Base-by-base conservation (phyloP, 2,329 filamentous ascomycete genomes). In the Chaetomium sp. region DNA sequence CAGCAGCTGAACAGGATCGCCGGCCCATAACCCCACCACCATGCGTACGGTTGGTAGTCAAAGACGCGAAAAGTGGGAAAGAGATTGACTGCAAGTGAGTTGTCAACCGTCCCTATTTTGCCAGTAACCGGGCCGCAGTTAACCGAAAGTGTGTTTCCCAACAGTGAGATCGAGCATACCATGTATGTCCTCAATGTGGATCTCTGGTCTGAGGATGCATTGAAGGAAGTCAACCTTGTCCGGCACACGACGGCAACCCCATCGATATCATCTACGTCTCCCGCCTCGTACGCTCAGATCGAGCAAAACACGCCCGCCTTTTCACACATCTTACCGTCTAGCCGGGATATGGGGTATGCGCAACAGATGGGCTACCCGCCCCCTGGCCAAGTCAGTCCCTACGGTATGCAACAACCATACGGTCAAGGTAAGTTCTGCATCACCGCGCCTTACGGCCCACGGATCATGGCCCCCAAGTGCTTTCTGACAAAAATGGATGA, bases 1-100 rank as follows among this genome's bases (percentile, higher is more conserved):
- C n/a, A 57, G n/a, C 47, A 52, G 19, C n/a, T n/a, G 6, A 47
- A 54, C 66, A 95, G 88, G 94, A 99, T 71, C 88, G 94, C 62
- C 82, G 94, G 61, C 94, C 94, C 33, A 96, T 99, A 65, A 97
- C 94, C 34, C 92, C 94, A 11, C 94, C 94, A 27, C 92, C 94
- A 3, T 96, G 92, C 71, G 87, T 97, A 52, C 82, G 87, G 61
- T 80, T 97, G 10, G 79, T 94, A 41, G 86, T 97, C 51, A 84
- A 80, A 59, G 89, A 96, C 70, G 75, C 80, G 43, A 72, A 74
- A 12, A 91, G 89, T 0, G 86, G 88, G 27, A 85, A 89, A 66
- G 90, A 95, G 69, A 81, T 95, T 44, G 87, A 94, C 69, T 86
- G 86, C 74, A 89, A 87, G 88, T 92, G 78, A 67, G 86, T 72